A percentile compares a stretch with the other conserved stretches of the same genome.
Evolutionary conservation across 306 rosid species (phyloP).

Genomic region (Castanea sativa): DNA sequence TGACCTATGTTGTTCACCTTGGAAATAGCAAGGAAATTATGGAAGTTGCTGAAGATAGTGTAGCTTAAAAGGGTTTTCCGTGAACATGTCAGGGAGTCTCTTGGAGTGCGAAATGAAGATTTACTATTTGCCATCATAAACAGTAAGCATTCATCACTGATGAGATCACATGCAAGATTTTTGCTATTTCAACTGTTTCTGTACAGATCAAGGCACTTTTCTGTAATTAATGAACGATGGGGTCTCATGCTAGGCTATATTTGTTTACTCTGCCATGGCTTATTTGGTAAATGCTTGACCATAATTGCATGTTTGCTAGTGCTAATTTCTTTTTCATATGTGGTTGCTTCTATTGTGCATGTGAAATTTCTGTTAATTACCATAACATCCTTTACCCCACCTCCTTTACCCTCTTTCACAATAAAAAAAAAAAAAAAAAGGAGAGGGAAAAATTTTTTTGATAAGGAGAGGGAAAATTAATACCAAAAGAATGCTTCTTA

Average conservation of each 20-base stretch:
- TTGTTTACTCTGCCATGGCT: background rate
- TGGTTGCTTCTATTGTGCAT: background rate
- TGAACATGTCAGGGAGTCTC: slow-evolving; percentile 88
- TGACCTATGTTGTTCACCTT: slow-evolving; percentile 85
- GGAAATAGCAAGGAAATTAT: slow-evolving; percentile 98
- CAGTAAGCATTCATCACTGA: slow-evolving; percentile 51
- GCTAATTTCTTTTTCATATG: background rate
- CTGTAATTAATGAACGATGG: background rate
- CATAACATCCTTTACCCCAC: background rate
- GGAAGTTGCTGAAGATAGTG: slow-evolving; percentile 91
- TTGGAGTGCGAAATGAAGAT: slow-evolving; percentile 92
- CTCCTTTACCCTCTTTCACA: background rate
- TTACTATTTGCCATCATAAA: slow-evolving; percentile 91
- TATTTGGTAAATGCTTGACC: background rate
- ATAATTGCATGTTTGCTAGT: background rate
- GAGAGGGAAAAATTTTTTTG: too few relatives aligned
- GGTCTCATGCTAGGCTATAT: too few relatives aligned
- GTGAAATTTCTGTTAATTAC: background rate
- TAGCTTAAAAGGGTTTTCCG: slow-evolving; percentile 84
- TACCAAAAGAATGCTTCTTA: background rate
- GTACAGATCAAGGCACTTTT: background rate
- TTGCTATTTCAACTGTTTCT: background rate
- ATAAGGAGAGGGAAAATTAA: background rate
- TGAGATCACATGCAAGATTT: background rate
- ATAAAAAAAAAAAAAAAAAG: background rate